Percentiles rank a stretch among this genome's conserved stretches.
Evolutionary conservation across 768 basidiomycete genomes (phyloP).

Genomic region (Filobasidium floriforme): DNA sequence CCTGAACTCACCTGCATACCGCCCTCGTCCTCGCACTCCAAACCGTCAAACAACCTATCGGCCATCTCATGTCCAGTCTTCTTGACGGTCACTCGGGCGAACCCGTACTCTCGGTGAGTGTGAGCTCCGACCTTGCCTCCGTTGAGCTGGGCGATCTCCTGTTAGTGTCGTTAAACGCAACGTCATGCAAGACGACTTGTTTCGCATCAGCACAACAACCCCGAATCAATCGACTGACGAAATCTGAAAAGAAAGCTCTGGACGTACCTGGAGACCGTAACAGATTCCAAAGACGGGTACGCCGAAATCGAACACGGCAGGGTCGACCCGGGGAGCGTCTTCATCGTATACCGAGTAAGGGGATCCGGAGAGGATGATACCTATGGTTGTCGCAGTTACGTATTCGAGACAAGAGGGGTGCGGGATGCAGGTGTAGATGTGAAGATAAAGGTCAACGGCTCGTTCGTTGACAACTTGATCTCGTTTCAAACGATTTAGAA

Average conservation of each 20-base stretch:
- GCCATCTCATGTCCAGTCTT: constrained; percentile 54
- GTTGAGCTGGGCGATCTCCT: constrained; percentile 90
- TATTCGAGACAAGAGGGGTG: not conserved
- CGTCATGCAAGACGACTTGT: not conserved
- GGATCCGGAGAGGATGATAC: constrained; percentile 93
- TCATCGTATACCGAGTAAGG: constrained; percentile 95
- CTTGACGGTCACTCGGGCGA: constrained; percentile 68
- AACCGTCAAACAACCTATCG: constrained; percentile 73
- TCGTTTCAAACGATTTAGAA: not conserved
- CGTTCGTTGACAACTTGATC: not conserved
- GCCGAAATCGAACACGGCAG: constrained; percentile 69
- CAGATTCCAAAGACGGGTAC: constrained; percentile 94
- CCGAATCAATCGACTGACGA: not conserved
- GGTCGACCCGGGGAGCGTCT: constrained; percentile 89
- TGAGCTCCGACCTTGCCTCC: constrained; percentile 77
- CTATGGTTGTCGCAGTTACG: constrained; percentile 46
- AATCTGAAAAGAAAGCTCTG: not conserved
- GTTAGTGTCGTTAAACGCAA: constrained; percentile 12
- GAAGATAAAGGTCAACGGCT: not conserved
- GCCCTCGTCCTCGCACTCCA: constrained; percentile 55
- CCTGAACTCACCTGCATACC: constrained; percentile 66
- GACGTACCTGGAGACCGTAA: constrained; percentile 80
- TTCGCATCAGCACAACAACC: not conserved
- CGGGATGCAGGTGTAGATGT: not conserved
- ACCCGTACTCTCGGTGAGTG: constrained; percentile 91